Evolutionary conservation across 768 basidiomycete species (phyloP).

Genomic region (Mycena crocata): DNA sequence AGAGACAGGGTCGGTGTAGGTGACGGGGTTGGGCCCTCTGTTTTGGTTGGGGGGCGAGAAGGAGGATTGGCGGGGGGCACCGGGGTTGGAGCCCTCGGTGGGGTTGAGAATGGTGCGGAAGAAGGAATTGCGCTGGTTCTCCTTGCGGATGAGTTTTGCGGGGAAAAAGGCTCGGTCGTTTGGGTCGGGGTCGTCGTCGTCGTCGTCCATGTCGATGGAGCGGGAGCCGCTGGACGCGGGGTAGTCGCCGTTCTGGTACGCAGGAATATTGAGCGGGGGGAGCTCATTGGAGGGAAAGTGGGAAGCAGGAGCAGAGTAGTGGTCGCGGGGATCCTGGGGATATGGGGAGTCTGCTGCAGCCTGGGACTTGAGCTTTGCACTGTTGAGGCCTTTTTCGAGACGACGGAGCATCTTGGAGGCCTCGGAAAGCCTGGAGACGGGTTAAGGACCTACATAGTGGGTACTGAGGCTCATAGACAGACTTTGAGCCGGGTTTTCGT

Average conservation of each 20-base stretch:
- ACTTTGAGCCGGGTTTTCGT: constrained; percentile 93
- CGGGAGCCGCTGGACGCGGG: constrained; percentile 50
- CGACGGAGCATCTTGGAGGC: constrained; percentile 91
- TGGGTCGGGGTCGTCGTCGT: constrained; percentile 73
- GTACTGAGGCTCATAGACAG: constrained; percentile 40
- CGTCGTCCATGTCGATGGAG: constrained; percentile 66
- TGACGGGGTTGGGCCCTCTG: constrained; percentile 47
- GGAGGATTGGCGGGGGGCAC: constrained; percentile 50
- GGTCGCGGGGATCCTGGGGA: constrained; percentile 46
- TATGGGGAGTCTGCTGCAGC: constrained; percentile 47
- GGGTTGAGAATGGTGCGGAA: constrained; percentile 88
- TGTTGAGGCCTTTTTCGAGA: constrained; percentile 85
- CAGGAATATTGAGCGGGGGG: constrained; percentile 59
- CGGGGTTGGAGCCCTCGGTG: constrained; percentile 58
- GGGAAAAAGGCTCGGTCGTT: constrained; percentile 77
- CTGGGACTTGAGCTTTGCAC: constrained; percentile 79
- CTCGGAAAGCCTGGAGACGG: constrained; percentile 74
- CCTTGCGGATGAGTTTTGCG: constrained; percentile 77
- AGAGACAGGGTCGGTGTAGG: constrained; percentile 69
- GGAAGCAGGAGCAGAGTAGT: constrained; percentile 38
- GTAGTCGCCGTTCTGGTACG: constrained; percentile 51
- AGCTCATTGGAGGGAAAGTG: constrained; percentile 60
- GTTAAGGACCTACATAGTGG: constrained; percentile 25
- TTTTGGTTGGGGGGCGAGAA: constrained; percentile 47
- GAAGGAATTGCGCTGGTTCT: constrained; percentile 80